Base-by-base conservation (phyloP, 305 asterid species). In the Fraxinus latifolia region DNA sequence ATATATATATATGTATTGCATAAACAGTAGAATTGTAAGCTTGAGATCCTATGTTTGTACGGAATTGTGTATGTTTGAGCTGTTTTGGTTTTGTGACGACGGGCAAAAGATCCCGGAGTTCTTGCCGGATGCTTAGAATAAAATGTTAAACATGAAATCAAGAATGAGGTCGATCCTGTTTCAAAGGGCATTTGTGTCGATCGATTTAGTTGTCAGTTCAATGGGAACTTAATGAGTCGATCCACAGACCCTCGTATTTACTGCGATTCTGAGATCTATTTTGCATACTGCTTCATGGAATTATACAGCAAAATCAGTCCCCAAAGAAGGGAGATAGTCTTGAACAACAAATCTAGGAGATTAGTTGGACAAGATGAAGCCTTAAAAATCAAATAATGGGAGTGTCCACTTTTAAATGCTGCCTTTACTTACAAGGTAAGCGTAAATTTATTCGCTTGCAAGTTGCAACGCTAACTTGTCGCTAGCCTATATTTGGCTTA, bases 1-100 rank as follows among this genome's bases (percentile, higher is more conserved):
- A 53, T n/a, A 6, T 55, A 62, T 62, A 0, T 29, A 67, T 72
- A 72, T 80, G 8, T 76, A 77, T 78, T 76, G 74, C 47, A 70
- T 76, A 25, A 71, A 36, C 58, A 37, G 67, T 81, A 37, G 80
- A 39, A 19, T 27, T 77, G 23, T 25, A 23, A 65, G 72, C 15
- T 25, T 25, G 23, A 15, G 21, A 50, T 50, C 60, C 21, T 50
- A 50, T 50, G 21, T 50, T 15, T 4, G 62, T 15, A 50, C 15
- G 55, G 55, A 12, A 44, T 12, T 44, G 55, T 44, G 55, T 9
- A 39, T 44, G 55, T 12, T 2, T 3, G 17, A 44, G 55, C 53
- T 42, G 53, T 42, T 42, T 11, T 42, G 53, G 53, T 42, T 42
- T 44, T 44, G 55, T 44, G 55, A 12, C n/a, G 55, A 44, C 5